A percentile compares a stretch with the other conserved stretches of the same genome.
phyloP scores from a whole-genome alignment of 1,284 basidiomycete genomes.

The Taiwanofungus camphoratus region DNA sequence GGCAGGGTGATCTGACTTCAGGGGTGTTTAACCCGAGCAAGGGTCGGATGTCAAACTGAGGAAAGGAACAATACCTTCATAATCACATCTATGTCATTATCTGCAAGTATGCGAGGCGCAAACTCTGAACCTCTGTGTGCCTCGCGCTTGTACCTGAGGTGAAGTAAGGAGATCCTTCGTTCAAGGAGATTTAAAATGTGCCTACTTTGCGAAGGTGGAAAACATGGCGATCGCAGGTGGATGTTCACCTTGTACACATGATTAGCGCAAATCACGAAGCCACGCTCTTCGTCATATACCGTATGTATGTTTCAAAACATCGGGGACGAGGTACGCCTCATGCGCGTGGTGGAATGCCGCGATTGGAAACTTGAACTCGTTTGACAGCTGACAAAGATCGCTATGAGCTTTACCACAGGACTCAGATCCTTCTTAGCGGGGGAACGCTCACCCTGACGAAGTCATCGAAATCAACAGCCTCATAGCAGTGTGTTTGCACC shows the following conservation, averaged over 20 bases:
- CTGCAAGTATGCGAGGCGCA: conserved; percentile 73
- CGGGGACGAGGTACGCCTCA: conserved; percentile 84
- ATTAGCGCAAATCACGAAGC: not conserved
- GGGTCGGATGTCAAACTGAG: not conserved
- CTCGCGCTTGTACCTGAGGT: conserved; percentile 75
- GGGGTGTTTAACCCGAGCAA: not conserved
- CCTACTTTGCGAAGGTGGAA: conserved; percentile 31
- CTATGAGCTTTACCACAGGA: too few species aligned
- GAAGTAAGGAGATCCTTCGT: conserved; percentile 17
- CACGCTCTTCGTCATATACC: conserved; percentile 19
- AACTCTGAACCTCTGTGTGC: conserved; percentile 84
- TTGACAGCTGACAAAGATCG: conserved; percentile 54
- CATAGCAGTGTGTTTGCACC: conserved; percentile 73
- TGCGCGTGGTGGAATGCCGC: conserved; percentile 86
- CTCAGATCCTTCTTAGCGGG: too few species aligned
- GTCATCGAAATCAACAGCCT: conserved; percentile 37
- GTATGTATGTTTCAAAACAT: conserved; percentile 69
- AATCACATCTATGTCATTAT: conserved; percentile 69
- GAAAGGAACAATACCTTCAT: conserved; percentile 57
- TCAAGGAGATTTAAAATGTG: not conserved
- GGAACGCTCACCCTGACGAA: conserved; percentile 59
- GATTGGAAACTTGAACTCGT: conserved; percentile 78
- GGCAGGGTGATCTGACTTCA: conserved; percentile 67
- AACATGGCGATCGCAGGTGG: conserved; percentile 79
- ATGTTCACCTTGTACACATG: conserved; percentile 13